phyloP scores from a whole-genome alignment of 2,329 filamentous ascomycete genomes.

The Neurospora sp. region DNA sequence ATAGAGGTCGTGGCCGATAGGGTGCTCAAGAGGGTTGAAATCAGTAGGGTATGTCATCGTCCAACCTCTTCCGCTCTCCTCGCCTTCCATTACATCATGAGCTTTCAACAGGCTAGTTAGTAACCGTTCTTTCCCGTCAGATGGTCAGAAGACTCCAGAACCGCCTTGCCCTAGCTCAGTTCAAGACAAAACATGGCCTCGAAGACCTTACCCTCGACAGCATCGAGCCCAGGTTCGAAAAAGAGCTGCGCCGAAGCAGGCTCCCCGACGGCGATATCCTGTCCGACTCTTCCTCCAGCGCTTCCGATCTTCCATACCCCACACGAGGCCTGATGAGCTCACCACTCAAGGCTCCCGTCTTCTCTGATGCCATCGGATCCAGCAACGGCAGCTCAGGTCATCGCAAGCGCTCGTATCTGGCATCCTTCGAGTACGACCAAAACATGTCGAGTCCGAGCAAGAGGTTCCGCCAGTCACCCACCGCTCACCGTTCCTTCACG shows the following conservation, averaged over 20 bases:
- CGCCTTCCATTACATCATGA: constrained; percentile 1
- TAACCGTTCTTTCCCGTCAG: constrained; percentile 35
- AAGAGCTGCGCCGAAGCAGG: constrained; percentile 66
- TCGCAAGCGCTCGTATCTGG: constrained; percentile 53
- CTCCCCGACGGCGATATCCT: constrained; percentile 61
- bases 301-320: constrained; percentile 67
- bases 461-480: constrained; percentile 58
- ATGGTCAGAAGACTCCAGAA: constrained; percentile 90
- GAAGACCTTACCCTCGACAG: constrained; percentile 78
- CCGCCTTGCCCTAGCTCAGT: constrained; percentile 87
- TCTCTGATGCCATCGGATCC: constrained; percentile 71
- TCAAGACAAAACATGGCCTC: constrained; percentile 95
- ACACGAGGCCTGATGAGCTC: constrained; percentile 67
- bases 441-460: constrained; percentile 50
- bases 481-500: constrained; percentile 47
- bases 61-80: not conserved
- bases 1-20: constrained; percentile 52
- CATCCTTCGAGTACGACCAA: constrained; percentile 40
- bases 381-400: constrained; percentile 57
- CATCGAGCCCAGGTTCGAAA: constrained; percentile 75
- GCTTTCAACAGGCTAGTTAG: constrained; percentile 2
- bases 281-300: constrained; percentile 78
- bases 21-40: constrained; percentile 62
- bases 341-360: constrained; percentile 70
- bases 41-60: constrained; percentile 54